phyloP scores from a whole-genome alignment of 345 rosid species.

The Brassica cretica region DNA sequence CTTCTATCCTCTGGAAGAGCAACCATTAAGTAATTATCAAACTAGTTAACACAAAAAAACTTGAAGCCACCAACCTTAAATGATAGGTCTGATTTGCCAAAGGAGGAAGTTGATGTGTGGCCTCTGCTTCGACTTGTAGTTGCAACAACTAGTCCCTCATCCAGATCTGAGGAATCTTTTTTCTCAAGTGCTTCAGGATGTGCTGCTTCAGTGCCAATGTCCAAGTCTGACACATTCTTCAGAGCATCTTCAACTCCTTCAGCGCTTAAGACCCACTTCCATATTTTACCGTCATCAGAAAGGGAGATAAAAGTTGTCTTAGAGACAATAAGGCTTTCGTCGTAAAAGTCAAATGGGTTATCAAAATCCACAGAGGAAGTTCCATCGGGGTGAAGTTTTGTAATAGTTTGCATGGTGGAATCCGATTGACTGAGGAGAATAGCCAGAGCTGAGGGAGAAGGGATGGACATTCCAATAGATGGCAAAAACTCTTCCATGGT shows the following conservation, averaged over 20 bases:
- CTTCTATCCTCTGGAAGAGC: slow-evolving; percentile 24
- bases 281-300: slow-evolving; percentile 92
- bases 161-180: slow-evolving; percentile 37
- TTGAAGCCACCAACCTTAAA: slow-evolving; percentile 62
- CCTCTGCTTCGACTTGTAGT: slow-evolving; percentile 45
- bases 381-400: slow-evolving; percentile 61
- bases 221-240: slow-evolving; percentile 41
- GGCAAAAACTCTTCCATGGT: slow-evolving; percentile 88
- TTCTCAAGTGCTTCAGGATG: slow-evolving; percentile 30
- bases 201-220: slow-evolving; percentile 34
- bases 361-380: slow-evolving; percentile 60
- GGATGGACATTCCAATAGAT: slow-evolving; percentile 74
- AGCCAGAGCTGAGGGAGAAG: slow-evolving; percentile 74
- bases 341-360: slow-evolving; percentile 84
- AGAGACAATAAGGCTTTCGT: slow-evolving; percentile 66
- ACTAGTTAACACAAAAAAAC: slow-evolving; percentile 18
- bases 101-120: slow-evolving; percentile 39
- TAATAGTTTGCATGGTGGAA: slow-evolving; percentile 76
- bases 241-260: slow-evolving; percentile 64
- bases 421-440: slow-evolving; percentile 67
- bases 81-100: slow-evolving; percentile 45
- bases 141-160: slow-evolving; percentile 38
- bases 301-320: slow-evolving; percentile 76
- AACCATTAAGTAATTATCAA: slow-evolving; percentile 16
- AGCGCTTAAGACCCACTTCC: slow-evolving; percentile 90